phyloP scores from a whole-genome alignment of 345 rosid species.

The Camelina laxa region DNA sequence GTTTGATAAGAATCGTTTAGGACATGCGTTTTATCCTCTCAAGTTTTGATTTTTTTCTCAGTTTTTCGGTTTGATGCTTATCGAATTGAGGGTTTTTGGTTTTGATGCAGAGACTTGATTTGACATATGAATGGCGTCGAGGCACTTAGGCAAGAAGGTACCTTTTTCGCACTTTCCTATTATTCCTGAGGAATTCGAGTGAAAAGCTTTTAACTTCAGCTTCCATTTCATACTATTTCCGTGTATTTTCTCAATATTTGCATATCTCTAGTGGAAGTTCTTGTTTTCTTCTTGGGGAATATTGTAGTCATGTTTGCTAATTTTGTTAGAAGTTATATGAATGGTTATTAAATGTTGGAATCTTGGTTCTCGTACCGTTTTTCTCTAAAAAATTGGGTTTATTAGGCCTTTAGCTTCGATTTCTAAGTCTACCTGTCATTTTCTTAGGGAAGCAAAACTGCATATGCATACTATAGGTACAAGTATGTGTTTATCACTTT shows the following conservation, averaged over 20 bases:
- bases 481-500: neutral
- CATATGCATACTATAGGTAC: neutral
- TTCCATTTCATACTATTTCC: neutral
- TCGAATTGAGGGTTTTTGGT: slow-evolving; percentile 14
- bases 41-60: neutral
- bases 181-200: neutral
- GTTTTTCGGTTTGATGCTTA: neutral
- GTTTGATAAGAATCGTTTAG: neutral
- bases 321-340: neutral
- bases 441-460: neutral
- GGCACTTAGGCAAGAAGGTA: slow-evolving; percentile 54
- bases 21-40: neutral
- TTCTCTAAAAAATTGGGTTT: neutral
- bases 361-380: slow-evolving; percentile 11
- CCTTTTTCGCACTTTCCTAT: neutral
- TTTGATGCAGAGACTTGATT: slow-evolving; percentile 42
- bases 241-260: neutral
- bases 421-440: neutral
- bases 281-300: neutral
- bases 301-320: neutral
- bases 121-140: slow-evolving; percentile 64
- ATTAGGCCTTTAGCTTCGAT: neutral
- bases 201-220: neutral
- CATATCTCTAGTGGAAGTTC: neutral
- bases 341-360: neutral